phyloP scores from a whole-genome alignment of 2,329 filamentous ascomycete species.

The Neofusicoccum laricinum region DNA sequence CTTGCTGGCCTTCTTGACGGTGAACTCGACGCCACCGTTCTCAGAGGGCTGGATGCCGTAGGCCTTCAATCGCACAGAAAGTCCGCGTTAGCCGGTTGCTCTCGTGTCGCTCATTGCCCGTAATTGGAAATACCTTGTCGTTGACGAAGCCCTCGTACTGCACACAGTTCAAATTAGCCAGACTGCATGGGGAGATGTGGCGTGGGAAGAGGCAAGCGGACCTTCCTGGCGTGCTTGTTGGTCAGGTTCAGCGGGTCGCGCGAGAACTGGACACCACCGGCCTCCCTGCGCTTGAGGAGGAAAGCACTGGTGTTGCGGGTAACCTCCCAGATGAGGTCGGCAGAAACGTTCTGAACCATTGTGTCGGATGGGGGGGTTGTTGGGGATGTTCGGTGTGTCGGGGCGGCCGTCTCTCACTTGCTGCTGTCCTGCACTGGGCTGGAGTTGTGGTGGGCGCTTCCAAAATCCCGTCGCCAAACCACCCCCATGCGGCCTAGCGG shows the following conservation, averaged over 20 bases:
- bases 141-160: slow-evolving; percentile 92
- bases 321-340: slow-evolving; percentile 92
- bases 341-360: slow-evolving; percentile 72
- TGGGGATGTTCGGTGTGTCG: slow-evolving; percentile 3
- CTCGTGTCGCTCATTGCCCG: slow-evolving; percentile 10
- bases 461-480: slow-evolving; percentile 14
- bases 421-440: neutral
- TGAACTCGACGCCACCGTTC: slow-evolving; percentile 76
- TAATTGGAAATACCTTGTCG: slow-evolving; percentile 67
- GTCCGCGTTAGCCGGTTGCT: neutral
- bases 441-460: neutral
- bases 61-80: slow-evolving; percentile 54
- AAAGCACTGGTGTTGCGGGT: slow-evolving; percentile 84
- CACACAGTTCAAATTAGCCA: slow-evolving; percentile 24
- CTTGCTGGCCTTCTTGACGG: slow-evolving; percentile 78
- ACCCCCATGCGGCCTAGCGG: neutral
- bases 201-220: slow-evolving; percentile 40
- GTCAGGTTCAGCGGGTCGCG: slow-evolving; percentile 89
- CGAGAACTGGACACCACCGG: slow-evolving; percentile 84
- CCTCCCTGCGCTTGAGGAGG: slow-evolving; percentile 83
- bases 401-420: slow-evolving; percentile 12
- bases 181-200: slow-evolving; percentile 18
- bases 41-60: slow-evolving; percentile 73
- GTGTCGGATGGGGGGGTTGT: slow-evolving; percentile 23
- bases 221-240: slow-evolving; percentile 91